Conservation (phyloP, 139 green algal genomes). For the Tetradesmus obliquus region DNA sequence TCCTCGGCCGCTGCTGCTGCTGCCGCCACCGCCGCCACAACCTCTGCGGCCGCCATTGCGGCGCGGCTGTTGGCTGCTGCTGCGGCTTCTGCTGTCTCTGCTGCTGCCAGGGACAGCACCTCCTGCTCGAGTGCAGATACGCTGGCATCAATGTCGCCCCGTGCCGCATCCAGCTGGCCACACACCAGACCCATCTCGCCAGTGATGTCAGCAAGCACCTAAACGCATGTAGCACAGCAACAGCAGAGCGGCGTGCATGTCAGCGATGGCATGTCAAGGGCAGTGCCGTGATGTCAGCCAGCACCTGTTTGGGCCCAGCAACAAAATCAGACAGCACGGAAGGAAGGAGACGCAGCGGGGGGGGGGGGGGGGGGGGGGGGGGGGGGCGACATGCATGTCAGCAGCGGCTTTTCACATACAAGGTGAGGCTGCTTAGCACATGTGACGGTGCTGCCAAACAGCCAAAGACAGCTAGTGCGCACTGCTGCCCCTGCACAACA, state of each 20-base stretch:
- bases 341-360: too few species aligned
- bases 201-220: background rate
- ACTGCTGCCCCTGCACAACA: too few species aligned
- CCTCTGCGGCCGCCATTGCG: background rate
- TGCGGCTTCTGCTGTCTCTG: background rate
- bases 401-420: too few species aligned
- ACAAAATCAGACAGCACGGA: background rate
- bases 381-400: too few species aligned
- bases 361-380: too few species aligned
- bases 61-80: constrained; percentile 5
- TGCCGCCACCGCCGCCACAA: background rate
- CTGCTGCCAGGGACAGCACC: background rate
- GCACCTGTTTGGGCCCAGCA: background rate
- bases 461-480: too few species aligned
- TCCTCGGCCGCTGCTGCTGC: background rate
- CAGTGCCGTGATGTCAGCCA: constrained; percentile 31
- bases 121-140: background rate
- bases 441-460: too few species aligned
- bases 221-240: background rate
- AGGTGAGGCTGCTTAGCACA: too few species aligned
- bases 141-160: background rate
- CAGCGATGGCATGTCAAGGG: too few species aligned
- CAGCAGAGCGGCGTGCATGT: too few species aligned
- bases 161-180: constrained; percentile 11
- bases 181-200: constrained; percentile 20